These are phyloP conservation scores for Auriscalpium vulgare DNA, from an alignment of 768 basidiomycete species.

Conservation along the genomic window DNA sequence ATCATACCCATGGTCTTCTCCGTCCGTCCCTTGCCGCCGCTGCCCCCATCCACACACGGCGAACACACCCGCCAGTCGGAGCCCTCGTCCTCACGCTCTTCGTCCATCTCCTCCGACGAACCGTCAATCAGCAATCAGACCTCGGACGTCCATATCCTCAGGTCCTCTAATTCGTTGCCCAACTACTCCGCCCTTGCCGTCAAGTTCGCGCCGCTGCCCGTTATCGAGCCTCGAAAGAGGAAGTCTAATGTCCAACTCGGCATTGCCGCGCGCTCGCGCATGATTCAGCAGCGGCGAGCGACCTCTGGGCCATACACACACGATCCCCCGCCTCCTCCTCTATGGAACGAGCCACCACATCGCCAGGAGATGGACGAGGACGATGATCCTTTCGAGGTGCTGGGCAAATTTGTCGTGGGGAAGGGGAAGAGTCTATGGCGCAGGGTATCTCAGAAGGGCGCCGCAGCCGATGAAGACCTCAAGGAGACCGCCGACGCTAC, in stretches of 20 bases:
- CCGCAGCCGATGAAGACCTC: background rate
- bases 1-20: too few species aligned
- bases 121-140: background rate
- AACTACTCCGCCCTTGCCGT: constrained; percentile 17
- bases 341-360: constrained; percentile 4
- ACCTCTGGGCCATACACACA: background rate
- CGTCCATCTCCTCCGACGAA: constrained; percentile 4
- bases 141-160: background rate
- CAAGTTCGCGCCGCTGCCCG: constrained; percentile 30
- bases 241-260: constrained; percentile 24
- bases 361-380: constrained; percentile 3
- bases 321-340: background rate
- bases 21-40: too few species aligned
- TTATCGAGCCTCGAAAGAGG: constrained; percentile 23
- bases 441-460: constrained; percentile 5
- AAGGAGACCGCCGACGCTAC: background rate
- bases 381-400: constrained; percentile 10
- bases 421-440: constrained; percentile 13
- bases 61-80: background rate
- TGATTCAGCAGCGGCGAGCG: constrained; percentile 22
- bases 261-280: constrained; percentile 28
- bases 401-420: constrained; percentile 7
- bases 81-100: constrained; percentile 1
- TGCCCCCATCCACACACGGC: too few species aligned
- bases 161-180: constrained; percentile 10